Conservation (phyloP, 768 basidiomycete species). For the Suillus americanus region DNA sequence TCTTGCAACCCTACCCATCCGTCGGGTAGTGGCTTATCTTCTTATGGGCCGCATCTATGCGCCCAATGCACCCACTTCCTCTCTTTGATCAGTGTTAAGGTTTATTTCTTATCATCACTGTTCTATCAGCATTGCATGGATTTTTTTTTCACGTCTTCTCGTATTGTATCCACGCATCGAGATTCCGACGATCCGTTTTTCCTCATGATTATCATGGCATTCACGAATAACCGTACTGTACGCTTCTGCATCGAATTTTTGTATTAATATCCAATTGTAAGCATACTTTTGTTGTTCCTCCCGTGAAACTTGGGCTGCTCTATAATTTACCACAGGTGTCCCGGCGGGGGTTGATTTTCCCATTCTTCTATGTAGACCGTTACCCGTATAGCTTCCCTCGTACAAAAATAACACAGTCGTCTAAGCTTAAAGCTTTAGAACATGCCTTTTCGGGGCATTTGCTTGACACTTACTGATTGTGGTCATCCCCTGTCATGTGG, state of each 20-base stretch:
- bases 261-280: constrained; percentile 1
- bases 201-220: constrained; percentile 8
- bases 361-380: background rate
- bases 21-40: constrained; percentile 22
- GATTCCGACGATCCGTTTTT: background rate
- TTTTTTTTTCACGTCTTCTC: background rate
- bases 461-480: constrained; percentile 27
- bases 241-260: background rate
- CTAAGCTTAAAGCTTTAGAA: constrained; percentile 11
- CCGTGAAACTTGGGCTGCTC: background rate
- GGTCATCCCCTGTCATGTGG: constrained; percentile 10
- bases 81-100: constrained; percentile 5
- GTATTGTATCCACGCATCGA: background rate
- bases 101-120: constrained; percentile 6
- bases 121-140: background rate
- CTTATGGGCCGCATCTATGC: constrained; percentile 25
- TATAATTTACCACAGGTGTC: background rate
- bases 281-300: background rate
- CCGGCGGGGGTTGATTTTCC: background rate
- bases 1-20: constrained; percentile 29
- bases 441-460: constrained; percentile 29
- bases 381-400: background rate
- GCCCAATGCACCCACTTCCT: constrained; percentile 15
- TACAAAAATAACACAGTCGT: background rate
- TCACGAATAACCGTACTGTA: background rate